phyloP scores from a whole-genome alignment of 768 basidiomycete genomes.

The Trametes cinnabarina region DNA sequence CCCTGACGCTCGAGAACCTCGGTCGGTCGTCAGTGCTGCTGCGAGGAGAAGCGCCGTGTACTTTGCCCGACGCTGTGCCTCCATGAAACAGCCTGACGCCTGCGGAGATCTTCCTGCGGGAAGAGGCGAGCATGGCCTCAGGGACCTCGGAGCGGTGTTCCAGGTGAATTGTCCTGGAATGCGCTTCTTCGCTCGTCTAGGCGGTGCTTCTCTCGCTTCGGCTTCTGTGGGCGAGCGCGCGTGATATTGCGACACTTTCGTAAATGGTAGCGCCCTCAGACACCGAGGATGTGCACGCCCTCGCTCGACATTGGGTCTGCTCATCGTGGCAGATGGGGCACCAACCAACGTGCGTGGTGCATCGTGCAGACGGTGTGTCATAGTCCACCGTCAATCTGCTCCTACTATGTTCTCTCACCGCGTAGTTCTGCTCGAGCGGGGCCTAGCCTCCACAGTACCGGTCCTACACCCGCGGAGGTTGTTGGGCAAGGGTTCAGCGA shows the following conservation, averaged over 20 bases:
- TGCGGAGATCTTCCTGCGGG: background rate
- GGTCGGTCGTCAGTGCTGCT: background rate
- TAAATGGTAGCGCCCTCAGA: background rate
- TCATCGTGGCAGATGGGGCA: background rate
- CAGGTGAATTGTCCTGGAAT: slow-evolving; percentile 2
- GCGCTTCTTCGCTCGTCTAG: background rate
- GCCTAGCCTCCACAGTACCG: background rate
- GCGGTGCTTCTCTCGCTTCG: background rate
- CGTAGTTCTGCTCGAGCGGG: no score
- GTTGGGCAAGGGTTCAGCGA: background rate
- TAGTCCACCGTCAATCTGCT: no score
- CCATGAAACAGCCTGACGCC: background rate
- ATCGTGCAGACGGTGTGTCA: background rate
- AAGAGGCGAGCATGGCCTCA: background rate
- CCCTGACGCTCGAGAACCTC: background rate
- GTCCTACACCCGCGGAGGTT: background rate
- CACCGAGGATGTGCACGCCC: background rate
- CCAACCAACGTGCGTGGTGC: slow-evolving; percentile 1
- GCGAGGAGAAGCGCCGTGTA: background rate
- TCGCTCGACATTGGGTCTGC: background rate
- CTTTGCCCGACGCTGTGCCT: no score
- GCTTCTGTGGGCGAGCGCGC: slow-evolving; percentile 2
- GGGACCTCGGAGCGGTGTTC: slow-evolving; percentile 16
- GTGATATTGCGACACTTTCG: slow-evolving; percentile 5
- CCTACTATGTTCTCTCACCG: no score